Evolutionary conservation across 192 early-diverging fungal species (phyloP).

Genomic region (Chytriomyces confervae): DNA sequence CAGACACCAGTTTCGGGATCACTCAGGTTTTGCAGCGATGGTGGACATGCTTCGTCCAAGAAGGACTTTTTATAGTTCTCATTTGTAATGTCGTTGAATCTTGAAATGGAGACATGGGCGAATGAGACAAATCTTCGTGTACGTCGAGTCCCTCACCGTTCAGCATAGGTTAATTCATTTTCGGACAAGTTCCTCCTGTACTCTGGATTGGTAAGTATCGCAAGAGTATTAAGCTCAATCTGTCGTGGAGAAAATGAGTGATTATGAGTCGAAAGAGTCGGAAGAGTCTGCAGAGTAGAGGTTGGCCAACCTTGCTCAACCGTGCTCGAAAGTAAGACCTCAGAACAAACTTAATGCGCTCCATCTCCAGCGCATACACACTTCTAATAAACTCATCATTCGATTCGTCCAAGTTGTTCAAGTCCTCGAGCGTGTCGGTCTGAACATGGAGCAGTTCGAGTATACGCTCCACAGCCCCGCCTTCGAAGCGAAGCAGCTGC

Average conservation of each 20-base stretch:
- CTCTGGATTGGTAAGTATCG: constrained; percentile 46
- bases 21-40: constrained; percentile 57
- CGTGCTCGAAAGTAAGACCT: constrained; percentile 68
- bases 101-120: constrained; percentile 9
- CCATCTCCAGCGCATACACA: constrained; percentile 70
- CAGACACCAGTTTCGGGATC: constrained; percentile 41
- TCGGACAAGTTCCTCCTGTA: constrained; percentile 51
- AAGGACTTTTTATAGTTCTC: constrained; percentile 56
- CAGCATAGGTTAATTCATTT: constrained; percentile 50
- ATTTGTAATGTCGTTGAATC: constrained; percentile 59
- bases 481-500: constrained; percentile 63
- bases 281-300: not conserved
- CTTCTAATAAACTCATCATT: constrained; percentile 59
- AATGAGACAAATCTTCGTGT: not conserved
- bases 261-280: not conserved
- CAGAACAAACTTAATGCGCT: constrained; percentile 70
- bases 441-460: constrained; percentile 64
- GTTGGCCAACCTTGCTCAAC: constrained; percentile 58
- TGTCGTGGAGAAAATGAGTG: constrained; percentile 20
- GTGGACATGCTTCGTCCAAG: constrained; percentile 50
- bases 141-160: constrained; percentile 25
- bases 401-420: constrained; percentile 30
- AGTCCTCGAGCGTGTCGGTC: constrained; percentile 39
- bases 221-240: constrained; percentile 64
- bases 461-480: constrained; percentile 50